Evolutionary conservation across 2,329 filamentous ascomycete genomes (phyloP).

Genomic region (Delphinella strobiligena): DNA sequence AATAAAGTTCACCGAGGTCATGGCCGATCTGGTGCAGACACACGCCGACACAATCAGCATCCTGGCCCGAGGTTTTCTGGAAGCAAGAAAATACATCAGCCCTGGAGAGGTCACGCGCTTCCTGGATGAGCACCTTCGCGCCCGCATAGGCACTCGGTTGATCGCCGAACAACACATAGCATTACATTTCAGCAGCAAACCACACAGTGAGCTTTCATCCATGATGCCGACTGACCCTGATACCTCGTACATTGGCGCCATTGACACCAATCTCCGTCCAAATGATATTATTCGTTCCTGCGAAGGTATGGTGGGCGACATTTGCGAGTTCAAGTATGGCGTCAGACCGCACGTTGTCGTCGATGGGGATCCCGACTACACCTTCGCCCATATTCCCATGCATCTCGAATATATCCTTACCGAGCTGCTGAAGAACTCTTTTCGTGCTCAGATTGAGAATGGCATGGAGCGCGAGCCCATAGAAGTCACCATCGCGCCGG

Average conservation of each 20-base stretch:
- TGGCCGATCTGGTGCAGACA: slow-evolving; percentile 89
- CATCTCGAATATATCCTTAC: slow-evolving; percentile 97
- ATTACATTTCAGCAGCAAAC: slow-evolving; percentile 63
- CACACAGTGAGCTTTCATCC: slow-evolving; percentile 48
- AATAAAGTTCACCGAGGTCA: slow-evolving; percentile 78
- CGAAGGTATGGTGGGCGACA: slow-evolving; percentile 84
- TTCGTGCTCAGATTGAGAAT: slow-evolving; percentile 81
- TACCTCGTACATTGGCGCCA: slow-evolving; percentile 75
- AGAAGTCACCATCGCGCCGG: slow-evolving; percentile 79
- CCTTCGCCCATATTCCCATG: slow-evolving; percentile 86
- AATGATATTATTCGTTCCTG: slow-evolving; percentile 72
- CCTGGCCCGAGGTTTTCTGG: slow-evolving; percentile 81
- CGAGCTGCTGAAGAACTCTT: slow-evolving; percentile 92
- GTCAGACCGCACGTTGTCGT: slow-evolving; percentile 70
- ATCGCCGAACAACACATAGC: slow-evolving; percentile 97
- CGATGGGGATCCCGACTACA: slow-evolving; percentile 75
- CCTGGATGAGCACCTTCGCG: slow-evolving; percentile 84
- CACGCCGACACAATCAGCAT: slow-evolving; percentile 91
- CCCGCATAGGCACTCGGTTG: slow-evolving; percentile 83
- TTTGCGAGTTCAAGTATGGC: slow-evolving; percentile 93
- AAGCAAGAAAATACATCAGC: slow-evolving; percentile 82
- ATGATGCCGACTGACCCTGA: slow-evolving; percentile 22
- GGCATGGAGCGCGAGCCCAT: slow-evolving; percentile 70
- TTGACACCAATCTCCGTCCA: slow-evolving; percentile 79
- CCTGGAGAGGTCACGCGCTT: slow-evolving; percentile 77